These are phyloP conservation scores for Royoungia palumana DNA, from an alignment of 768 basidiomycete genomes.

Conservation along the genomic window DNA sequence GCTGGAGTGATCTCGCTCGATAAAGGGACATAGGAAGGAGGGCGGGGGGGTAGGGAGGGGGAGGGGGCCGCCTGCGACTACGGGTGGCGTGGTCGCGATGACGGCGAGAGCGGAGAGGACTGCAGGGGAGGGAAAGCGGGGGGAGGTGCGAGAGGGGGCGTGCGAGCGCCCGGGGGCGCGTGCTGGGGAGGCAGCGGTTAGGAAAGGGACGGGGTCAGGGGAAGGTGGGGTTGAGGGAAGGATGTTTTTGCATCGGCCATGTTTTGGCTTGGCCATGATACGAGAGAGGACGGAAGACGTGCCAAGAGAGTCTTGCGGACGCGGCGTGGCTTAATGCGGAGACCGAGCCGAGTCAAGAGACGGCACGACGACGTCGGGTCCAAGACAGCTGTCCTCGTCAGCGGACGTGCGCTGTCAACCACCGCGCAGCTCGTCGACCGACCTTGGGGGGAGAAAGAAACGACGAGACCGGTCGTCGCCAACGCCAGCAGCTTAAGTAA, in stretches of 20 bases:
- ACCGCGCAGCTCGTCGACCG: constrained; percentile 8
- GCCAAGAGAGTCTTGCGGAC: constrained; percentile 35
- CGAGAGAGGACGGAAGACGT: constrained; percentile 35
- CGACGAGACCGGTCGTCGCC: neutral
- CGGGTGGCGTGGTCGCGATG: constrained; percentile 46
- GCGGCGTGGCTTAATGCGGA: constrained; percentile 31
- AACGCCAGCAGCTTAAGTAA: constrained; percentile 25
- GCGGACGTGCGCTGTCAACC: neutral
- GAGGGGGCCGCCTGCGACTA: constrained; percentile 47
- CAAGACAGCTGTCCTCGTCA: neutral
- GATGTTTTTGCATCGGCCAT: constrained; percentile 30
- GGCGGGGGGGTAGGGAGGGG: constrained; percentile 39
- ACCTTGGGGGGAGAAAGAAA: neutral
- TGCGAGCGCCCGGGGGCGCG: neutral
- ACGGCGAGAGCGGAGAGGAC: constrained; percentile 56
- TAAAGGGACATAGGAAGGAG: constrained; percentile 59
- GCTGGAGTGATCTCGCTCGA: constrained; percentile 23
- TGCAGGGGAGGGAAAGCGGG: constrained; percentile 43
- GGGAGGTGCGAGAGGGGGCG: constrained; percentile 16
- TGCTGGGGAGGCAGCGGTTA: no score
- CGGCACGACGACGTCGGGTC: neutral
- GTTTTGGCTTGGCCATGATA: constrained; percentile 55
- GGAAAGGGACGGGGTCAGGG: constrained; percentile 9
- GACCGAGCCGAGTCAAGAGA: constrained; percentile 10
- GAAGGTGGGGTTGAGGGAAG: neutral